These are phyloP conservation scores for Acer campestre DNA, from an alignment of 345 rosid species.

Conservation along the genomic window DNA sequence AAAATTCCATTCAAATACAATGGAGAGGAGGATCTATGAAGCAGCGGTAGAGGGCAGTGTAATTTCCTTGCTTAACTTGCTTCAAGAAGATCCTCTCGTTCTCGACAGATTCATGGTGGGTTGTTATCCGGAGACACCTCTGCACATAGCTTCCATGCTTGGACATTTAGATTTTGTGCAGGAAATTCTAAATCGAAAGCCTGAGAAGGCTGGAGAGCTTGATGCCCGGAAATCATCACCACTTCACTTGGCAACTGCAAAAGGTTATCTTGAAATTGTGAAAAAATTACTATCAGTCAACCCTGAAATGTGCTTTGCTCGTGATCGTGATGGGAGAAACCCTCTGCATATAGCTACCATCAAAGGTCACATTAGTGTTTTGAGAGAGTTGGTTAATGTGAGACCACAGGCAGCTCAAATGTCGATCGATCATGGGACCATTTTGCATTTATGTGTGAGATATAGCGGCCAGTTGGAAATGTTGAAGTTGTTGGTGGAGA, in stretches of 20 bases:
- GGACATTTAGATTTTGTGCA: conserved; percentile 12
- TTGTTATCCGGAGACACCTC: conserved; percentile 16
- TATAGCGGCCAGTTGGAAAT: conserved; percentile 5
- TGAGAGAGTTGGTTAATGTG: background rate
- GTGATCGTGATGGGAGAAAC: conserved; percentile 1
- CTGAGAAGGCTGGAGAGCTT: conserved; percentile 7
- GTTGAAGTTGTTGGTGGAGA: conserved; percentile 1
- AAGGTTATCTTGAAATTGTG: conserved; percentile 16
- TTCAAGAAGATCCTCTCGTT: conserved; percentile 13
- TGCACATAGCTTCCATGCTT: conserved; percentile 21
- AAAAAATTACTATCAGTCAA: background rate
- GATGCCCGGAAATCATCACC: conserved; percentile 7
- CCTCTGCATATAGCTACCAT: conserved; percentile 17
- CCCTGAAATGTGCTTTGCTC: conserved; percentile 12
- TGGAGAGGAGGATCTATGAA: background rate
- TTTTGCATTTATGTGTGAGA: conserved; percentile 24
- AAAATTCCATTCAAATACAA: background rate
- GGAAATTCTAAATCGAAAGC: conserved; percentile 10
- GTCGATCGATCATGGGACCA: background rate
- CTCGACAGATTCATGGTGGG: conserved; percentile 17
- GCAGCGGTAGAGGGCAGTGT: background rate
- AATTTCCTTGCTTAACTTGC: background rate
- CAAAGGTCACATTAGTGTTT: conserved; percentile 6
- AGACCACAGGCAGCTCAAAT: background rate
- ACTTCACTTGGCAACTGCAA: conserved; percentile 23